Evolutionary conservation across 495 filamentous ascomycete genomes (phyloP), one percentile per base, ranked within the genome.

Genomic region (Trichoderma virens): DNA sequence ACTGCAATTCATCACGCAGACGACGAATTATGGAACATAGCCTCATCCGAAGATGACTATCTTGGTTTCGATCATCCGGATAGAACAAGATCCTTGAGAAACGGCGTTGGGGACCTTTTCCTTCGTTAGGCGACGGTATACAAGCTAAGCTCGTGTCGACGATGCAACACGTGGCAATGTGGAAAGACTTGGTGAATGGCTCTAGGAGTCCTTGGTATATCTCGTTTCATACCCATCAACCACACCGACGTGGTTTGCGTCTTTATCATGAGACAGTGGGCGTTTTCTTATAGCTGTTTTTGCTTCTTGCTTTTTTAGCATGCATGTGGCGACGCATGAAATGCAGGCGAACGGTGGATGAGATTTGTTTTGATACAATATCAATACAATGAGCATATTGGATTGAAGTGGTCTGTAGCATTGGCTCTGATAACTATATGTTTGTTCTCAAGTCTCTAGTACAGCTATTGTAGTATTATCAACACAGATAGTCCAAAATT

Each of bases 31-130:
- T 90, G 84, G 64, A 90, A 96, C 45, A 78, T 91, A 64, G 81
- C 86, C 18, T 76, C 75, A 9, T 80, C 79, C 30, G 75, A 83
- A 14, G 92, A 97, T 60, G 95, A 98, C 68, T 76, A 83, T 62
- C 85, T 99, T 45, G 94, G 92, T 27, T 79, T 99, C 61, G 95
- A 99, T 72, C 93, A 99, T 75, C 80, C 86, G 62, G 93, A 96
- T 77, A 91, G 82, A 45, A 71, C 80, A 25, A 76, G 80, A 59
- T 70, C 76, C n/a, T 66, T 78, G 60, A 71, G 82, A 59, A 84
- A 82, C 67, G 82, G 81, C 31, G 73, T 67, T 32, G 79, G 78
- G n/a, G 82, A 85, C 68, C 71, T 85, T 72, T 83, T 83, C 71
- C 75, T 85, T 61, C 81, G 75, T 72, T 85, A 82, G 73, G 61